These are phyloP conservation scores for Seiridium cupressi DNA, from an alignment of 2,329 filamentous ascomycete genomes.

Conservation along the genomic window DNA sequence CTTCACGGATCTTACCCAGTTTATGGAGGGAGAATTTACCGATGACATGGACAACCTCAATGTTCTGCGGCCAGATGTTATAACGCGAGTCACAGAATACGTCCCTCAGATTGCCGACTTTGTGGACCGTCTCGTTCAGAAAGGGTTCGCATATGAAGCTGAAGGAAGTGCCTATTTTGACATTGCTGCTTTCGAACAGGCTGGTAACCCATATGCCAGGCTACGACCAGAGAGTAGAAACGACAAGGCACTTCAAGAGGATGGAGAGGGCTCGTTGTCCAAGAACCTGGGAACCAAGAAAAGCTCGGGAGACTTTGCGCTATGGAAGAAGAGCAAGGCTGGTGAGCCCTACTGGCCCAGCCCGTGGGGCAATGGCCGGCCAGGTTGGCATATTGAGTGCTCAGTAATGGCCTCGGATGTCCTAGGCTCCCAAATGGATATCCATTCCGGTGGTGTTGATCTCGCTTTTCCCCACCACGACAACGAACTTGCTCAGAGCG, in stretches of 20 bases:
- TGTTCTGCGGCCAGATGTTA: conserved; percentile 74
- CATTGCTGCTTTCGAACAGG: conserved; percentile 79
- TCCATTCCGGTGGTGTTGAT: conserved; percentile 91
- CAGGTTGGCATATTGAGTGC: conserved; percentile 98
- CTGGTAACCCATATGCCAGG: conserved; percentile 81
- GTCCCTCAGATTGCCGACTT: conserved; percentile 84
- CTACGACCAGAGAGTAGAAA: conserved; percentile 83
- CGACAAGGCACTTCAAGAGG: conserved; percentile 78
- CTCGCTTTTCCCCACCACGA: conserved; percentile 90
- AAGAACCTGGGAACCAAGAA: conserved; percentile 66
- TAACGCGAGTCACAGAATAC: conserved; percentile 92
- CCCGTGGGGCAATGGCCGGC: conserved; percentile 82
- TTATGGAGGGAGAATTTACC: conserved; percentile 85
- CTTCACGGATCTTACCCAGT: conserved; percentile 81
- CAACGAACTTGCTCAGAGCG: conserved; percentile 76
- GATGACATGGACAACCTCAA: conserved; percentile 87
- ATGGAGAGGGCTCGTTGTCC: conserved; percentile 82
- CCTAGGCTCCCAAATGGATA: conserved; percentile 82
- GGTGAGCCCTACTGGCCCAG: conserved; percentile 91
- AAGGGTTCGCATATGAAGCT: conserved; percentile 79
- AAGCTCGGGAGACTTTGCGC: conserved; percentile 78
- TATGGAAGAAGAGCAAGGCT: conserved; percentile 91
- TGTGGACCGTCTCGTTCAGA: conserved; percentile 77
- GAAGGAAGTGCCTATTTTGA: conserved; percentile 95
- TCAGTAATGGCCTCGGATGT: conserved; percentile 91